These are phyloP conservation scores for Fusarium hainanense DNA, from an alignment of 2,329 filamentous ascomycete species.

Conservation along the genomic window DNA sequence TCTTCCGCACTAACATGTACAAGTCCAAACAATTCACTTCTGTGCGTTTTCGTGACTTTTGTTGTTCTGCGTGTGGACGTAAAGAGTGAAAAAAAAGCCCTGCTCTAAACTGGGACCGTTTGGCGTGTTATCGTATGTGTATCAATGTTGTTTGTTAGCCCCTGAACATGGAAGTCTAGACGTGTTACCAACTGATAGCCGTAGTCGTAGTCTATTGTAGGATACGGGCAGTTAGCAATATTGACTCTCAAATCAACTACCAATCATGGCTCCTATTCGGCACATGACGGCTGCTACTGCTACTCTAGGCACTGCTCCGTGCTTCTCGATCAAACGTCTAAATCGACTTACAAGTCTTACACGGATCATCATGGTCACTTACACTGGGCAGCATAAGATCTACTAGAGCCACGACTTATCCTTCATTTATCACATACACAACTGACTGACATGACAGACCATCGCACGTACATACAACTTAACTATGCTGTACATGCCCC, in stretches of 20 bases:
- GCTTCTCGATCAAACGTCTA: slow-evolving; percentile 33
- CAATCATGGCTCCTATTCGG: slow-evolving; percentile 39
- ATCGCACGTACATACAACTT: neutral
- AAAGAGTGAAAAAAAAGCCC: slow-evolving; percentile 25
- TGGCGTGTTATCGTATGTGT: neutral
- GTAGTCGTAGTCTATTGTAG: neutral
- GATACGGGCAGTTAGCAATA: neutral
- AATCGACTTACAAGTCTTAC: slow-evolving; percentile 33
- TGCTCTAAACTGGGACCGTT: slow-evolving; percentile 11
- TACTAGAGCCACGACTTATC: neutral
- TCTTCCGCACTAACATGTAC: slow-evolving; percentile 16
- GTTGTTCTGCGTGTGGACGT: slow-evolving; percentile 17
- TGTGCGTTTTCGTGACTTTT: slow-evolving; percentile 21
- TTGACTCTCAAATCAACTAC: slow-evolving; percentile 16
- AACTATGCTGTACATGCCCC: slow-evolving; percentile 30
- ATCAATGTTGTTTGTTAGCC: slow-evolving; percentile 29
- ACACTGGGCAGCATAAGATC: slow-evolving; percentile 2
- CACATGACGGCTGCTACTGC: slow-evolving; percentile 19
- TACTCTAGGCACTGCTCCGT: slow-evolving; percentile 39
- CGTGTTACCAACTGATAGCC: neutral
- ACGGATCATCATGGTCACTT: slow-evolving; percentile 25
- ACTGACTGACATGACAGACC: neutral
- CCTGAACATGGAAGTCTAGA: slow-evolving; percentile 12
- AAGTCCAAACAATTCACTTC: slow-evolving; percentile 6
- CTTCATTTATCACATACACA: neutral